Evolutionary conservation across 2,329 filamentous ascomycete genomes (phyloP).

Genomic region (Monilinia fructicola): DNA sequence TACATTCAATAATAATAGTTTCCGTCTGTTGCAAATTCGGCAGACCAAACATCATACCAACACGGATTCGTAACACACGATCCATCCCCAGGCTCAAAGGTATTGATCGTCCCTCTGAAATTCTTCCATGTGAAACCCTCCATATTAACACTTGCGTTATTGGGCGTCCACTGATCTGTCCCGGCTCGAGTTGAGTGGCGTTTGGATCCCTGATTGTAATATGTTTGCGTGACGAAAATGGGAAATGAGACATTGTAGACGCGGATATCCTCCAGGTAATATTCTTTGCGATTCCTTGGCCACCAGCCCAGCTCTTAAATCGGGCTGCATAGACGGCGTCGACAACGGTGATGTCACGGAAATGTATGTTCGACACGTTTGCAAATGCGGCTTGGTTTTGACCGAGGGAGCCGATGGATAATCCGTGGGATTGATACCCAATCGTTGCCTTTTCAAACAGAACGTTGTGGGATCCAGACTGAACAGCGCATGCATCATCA

Average conservation of each 20-base stretch:
- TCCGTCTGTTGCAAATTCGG: constrained; percentile 45
- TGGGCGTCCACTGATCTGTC: constrained; percentile 36
- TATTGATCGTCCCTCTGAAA: constrained; percentile 46
- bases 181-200: constrained; percentile 37
- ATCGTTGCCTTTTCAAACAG: constrained; percentile 45
- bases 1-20: constrained; percentile 46
- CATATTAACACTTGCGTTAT: constrained; percentile 46
- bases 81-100: constrained; percentile 45
- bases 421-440: constrained; percentile 47
- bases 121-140: constrained; percentile 46
- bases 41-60: constrained; percentile 46
- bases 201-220: constrained; percentile 44
- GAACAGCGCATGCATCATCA: constrained; percentile 47
- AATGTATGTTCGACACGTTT: constrained; percentile 46
- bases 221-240: constrained; percentile 49
- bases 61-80: constrained; percentile 46
- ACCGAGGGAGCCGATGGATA: constrained; percentile 47
- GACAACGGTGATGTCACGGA: constrained; percentile 46
- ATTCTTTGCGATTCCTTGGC: constrained; percentile 46
- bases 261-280: constrained; percentile 47
- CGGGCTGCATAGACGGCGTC: constrained; percentile 46
- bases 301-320: constrained; percentile 48
- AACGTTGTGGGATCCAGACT: constrained; percentile 43
- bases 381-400: constrained; percentile 41
- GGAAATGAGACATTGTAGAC: constrained; percentile 48